Percentiles rank a stretch among this genome's conserved stretches.
Conservation (phyloP, 257 asterid species). For the Primulina eburnea region DNA sequence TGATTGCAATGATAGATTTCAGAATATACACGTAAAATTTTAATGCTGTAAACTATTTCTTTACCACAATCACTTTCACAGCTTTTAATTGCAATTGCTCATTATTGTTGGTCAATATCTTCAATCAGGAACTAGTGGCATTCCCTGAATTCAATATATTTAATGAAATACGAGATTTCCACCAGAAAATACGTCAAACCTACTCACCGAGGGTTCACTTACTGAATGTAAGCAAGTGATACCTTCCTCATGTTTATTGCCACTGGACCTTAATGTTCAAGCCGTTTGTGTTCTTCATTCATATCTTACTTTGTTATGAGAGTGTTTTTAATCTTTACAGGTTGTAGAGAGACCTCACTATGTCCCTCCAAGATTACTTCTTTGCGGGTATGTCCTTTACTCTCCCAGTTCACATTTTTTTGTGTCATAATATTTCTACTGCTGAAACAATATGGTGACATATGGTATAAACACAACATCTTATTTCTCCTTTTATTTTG, state of each 20-base stretch:
- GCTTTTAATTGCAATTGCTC: slow-evolving; percentile 22
- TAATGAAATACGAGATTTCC: slow-evolving; percentile 56
- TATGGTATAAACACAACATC: background rate
- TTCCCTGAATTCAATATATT: slow-evolving; percentile 63
- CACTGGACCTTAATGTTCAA: slow-evolving; percentile 3
- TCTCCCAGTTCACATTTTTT: slow-evolving; percentile 14
- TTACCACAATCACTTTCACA: slow-evolving; percentile 3
- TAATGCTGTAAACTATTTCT: slow-evolving; percentile 5
- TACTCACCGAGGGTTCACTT: slow-evolving; percentile 82
- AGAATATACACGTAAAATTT: slow-evolving; percentile 6
- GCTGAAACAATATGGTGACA: background rate
- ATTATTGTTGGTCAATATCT: slow-evolving; percentile 29
- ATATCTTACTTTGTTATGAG: slow-evolving; percentile 14
- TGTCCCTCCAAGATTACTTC: slow-evolving; percentile 75
- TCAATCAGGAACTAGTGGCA: slow-evolving; percentile 80
- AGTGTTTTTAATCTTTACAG: slow-evolving; percentile 39
- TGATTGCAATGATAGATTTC: slow-evolving; percentile 6
- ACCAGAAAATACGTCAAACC: slow-evolving; percentile 52
- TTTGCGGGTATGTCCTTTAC: slow-evolving; percentile 53
- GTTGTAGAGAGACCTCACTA: slow-evolving; percentile 65
- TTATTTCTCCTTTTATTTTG: too few species aligned
- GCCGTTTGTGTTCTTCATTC: slow-evolving; percentile 16
- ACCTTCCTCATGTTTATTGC: slow-evolving; percentile 21
- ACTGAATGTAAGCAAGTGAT: slow-evolving; percentile 53
- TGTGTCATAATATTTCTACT: background rate